Evolutionary conservation across 202 grass and related monocot species (phyloP), one percentile per base, ranked within the genome.

Genomic region (Setaria italica): DNA sequence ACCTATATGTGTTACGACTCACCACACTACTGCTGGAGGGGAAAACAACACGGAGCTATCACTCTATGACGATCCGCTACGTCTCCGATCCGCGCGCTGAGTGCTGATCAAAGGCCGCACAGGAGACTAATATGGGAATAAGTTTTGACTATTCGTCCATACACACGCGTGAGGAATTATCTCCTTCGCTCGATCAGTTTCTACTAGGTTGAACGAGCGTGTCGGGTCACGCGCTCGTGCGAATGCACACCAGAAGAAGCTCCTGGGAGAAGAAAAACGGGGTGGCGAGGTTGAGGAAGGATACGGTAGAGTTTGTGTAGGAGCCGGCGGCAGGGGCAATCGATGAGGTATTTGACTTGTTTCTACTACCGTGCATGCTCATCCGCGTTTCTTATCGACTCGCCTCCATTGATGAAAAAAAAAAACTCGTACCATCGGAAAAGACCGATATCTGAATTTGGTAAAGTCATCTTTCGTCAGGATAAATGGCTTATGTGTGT

Each of bases 21-120:
- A 25, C 25, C 25, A 25, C 25, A 25, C 25, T 25, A 25, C 25
- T 49, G 32, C 5, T 0, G 15, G 63, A 34, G 5, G 33, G 62
- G 0, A 34, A 15, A 58, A 50, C 41, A 78, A 15, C 11, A 69
- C 21, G 64, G 51, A 78, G 83, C 62, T 77, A 56, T 69, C 82
- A 57, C 5, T 32, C 35, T 42, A 9, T 34, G 33, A 25, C 62
- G 66, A 33, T 82, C 68, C 78, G 8, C 25, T 35, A 58, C 14
- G 69, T 30, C 45, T 72, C 21, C 25, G 25, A 25, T 25, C 25
- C 34, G 34, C 34, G 34, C 6, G 2, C 45, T 15, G 45, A 16
- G 6, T 16, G 6, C 2, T 32, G 30, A 65, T 16, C 14, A 34
- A 34, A 64, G n/a, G n/a, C 29, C 6, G 12, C 59, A 2, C 0